Conservation (phyloP, 345 rosid genomes). For the Salix suchowensis region DNA sequence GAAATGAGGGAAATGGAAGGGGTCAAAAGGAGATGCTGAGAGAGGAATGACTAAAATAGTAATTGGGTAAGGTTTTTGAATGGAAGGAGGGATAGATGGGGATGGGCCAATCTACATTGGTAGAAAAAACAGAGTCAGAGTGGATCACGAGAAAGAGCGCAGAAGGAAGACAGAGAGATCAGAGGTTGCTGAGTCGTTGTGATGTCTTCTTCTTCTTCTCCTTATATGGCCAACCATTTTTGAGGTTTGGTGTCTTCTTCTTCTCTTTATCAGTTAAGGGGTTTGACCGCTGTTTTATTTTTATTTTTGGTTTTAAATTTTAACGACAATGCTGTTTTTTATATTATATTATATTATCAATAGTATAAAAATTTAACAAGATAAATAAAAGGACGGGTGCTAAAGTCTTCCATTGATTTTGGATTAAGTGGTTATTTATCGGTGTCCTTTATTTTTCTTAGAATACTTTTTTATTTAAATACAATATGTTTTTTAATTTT, state of each 20-base stretch:
- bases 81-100: background rate
- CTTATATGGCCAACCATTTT: background rate
- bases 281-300: background rate
- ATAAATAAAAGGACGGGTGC: background rate
- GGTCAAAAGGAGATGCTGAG: background rate
- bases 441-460: no score
- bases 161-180: background rate
- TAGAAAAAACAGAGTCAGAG: background rate
- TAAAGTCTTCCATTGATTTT: background rate
- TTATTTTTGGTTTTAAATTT: background rate
- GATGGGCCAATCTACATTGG: background rate
- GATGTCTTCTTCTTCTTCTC: background rate
- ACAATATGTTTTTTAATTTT: no score
- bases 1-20: background rate
- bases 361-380: background rate
- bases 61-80: background rate
- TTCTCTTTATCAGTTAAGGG: background rate
- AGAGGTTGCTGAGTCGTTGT: background rate
- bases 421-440: background rate
- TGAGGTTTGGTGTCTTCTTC: background rate
- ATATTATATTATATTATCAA: background rate
- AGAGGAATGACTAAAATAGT: no score
- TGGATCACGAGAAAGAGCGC: conserved; percentile 10
- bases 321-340: background rate
- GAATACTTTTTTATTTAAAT: no score